A percentile compares a stretch with the other conserved stretches of the same genome.
Evolutionary conservation across 1,284 basidiomycete genomes (phyloP).

Genomic region (Cryptococcus depauperatus): DNA sequence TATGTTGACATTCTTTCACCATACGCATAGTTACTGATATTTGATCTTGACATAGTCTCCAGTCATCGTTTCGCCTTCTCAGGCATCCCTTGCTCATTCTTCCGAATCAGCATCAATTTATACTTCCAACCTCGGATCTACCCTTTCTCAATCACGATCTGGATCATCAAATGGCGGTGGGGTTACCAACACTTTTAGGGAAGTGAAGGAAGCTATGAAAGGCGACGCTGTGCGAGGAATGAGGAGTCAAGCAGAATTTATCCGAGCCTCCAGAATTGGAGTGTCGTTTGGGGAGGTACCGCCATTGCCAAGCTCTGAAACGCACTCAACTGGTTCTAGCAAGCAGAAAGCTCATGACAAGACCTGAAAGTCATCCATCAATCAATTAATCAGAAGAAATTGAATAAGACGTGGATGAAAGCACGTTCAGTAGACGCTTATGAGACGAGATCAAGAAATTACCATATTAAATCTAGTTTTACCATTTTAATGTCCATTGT

Average conservation of each 20-base stretch:
- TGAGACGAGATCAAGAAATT: too few species aligned
- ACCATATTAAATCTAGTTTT: too few species aligned
- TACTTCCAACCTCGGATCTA: neutral
- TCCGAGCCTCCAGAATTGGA: constrained; percentile 6
- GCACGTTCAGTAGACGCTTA: too few species aligned
- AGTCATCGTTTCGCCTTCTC: constrained; percentile 1
- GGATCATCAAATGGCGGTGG: constrained; percentile 2
- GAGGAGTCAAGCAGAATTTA: constrained; percentile 7
- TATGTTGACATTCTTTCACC: neutral
- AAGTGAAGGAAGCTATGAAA: neutral
- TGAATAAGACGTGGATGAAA: too few species aligned
- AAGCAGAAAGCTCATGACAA: too few species aligned
- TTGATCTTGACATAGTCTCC: neutral
- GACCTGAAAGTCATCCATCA: too few species aligned
- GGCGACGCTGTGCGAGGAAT: constrained; percentile 7
- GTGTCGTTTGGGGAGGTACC: neutral
- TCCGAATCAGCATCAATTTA: constrained; percentile 7
- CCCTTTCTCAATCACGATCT: constrained; percentile 1
- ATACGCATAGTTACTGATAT: neutral
- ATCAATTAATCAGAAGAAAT: too few species aligned
- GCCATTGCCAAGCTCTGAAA: too few species aligned
- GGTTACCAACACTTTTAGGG: neutral
- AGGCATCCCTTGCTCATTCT: constrained; percentile 3
- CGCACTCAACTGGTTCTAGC: too few species aligned
- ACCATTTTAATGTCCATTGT: too few species aligned